Conservation (phyloP, 2,329 filamentous ascomycete genomes). For the Zasmidium angulare region DNA sequence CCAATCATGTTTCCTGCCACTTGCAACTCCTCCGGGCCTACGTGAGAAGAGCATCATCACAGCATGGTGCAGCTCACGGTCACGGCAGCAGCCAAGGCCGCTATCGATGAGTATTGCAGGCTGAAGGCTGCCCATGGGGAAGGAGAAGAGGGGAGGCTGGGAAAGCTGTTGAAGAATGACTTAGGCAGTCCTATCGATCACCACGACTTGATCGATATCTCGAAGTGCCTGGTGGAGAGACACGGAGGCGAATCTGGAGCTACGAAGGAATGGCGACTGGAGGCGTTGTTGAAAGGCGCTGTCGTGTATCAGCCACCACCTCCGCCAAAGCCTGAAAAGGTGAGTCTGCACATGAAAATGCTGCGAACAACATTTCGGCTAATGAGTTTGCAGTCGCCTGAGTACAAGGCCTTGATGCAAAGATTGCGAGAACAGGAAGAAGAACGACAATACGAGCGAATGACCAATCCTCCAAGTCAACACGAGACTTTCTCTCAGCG, state of each 20-base stretch:
- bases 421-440: conserved; percentile 81
- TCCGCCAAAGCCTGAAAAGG: conserved; percentile 72
- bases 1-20: background rate
- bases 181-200: conserved; percentile 72
- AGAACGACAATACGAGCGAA: conserved; percentile 74
- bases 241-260: conserved; percentile 4
- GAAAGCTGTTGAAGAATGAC: conserved; percentile 25
- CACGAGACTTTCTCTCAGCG: conserved; percentile 61
- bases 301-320: conserved; percentile 76
- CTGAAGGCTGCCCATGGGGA: conserved; percentile 10
- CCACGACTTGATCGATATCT: conserved; percentile 64
- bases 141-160: conserved; percentile 12
- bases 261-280: conserved; percentile 53
- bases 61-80: conserved; percentile 81
- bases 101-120: conserved; percentile 44
- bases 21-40: background rate
- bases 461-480: conserved; percentile 63
- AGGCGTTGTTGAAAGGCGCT: conserved; percentile 70
- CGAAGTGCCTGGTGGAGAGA: conserved; percentile 50
- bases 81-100: conserved; percentile 67
- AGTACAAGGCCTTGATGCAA: conserved; percentile 87
- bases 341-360: conserved; percentile 45
- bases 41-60: background rate
- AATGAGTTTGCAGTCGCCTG: conserved; percentile 58
- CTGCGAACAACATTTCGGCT: conserved; percentile 7